Evolutionary conservation across 208 protist genomes (phyloP).

Genomic region (Acanthamoeba royreba): DNA sequence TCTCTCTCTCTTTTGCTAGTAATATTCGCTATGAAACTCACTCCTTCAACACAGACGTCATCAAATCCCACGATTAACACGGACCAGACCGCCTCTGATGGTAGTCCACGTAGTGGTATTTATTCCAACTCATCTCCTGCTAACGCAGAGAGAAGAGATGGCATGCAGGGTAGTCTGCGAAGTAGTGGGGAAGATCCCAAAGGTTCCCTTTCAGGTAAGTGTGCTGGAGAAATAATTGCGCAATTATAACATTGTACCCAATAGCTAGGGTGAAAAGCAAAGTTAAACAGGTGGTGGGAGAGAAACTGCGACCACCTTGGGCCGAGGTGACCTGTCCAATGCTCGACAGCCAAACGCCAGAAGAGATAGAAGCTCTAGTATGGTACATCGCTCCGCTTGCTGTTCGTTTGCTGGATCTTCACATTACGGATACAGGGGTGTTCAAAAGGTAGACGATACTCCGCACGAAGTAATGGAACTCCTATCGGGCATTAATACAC

Average conservation of each 20-base stretch:
- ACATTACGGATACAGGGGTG: neutral
- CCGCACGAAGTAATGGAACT: neutral
- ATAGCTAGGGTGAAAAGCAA: neutral
- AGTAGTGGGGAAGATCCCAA: neutral
- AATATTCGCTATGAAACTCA: no score
- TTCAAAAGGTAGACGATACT: neutral
- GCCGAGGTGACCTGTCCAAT: neutral
- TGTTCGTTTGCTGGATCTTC: neutral
- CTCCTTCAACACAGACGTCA: no score
- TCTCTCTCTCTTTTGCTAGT: no score
- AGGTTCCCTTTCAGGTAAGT: neutral
- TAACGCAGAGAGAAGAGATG: no score
- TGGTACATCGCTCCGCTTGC: neutral
- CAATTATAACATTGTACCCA: neutral
- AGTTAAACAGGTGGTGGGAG: neutral
- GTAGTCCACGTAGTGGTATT: no score
- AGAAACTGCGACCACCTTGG: neutral
- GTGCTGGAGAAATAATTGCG: neutral
- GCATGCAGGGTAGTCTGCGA: no score
- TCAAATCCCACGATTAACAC: no score
- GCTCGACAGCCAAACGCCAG: neutral
- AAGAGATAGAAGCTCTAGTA: neutral
- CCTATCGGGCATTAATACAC: neutral
- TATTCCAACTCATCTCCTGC: no score
- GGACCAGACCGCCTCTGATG: no score